Percentiles rank a stretch among this genome's conserved stretches.
Evolutionary conservation across 805 yeast genomes (phyloP).

Genomic region (Brettanomyces anomalus): DNA sequence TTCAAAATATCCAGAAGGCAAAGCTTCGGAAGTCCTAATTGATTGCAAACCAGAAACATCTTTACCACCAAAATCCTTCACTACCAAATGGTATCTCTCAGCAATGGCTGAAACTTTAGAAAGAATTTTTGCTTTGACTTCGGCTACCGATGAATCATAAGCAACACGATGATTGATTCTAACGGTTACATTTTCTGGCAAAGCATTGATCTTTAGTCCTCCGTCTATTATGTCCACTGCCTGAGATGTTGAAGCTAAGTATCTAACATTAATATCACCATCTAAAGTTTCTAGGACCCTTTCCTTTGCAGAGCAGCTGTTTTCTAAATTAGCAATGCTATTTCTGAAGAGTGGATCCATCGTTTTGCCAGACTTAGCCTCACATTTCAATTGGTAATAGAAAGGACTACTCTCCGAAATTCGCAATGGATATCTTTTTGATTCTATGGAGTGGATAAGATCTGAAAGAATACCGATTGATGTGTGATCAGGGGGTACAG

Average conservation of each 20-base stretch:
- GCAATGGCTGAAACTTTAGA: constrained; percentile 36
- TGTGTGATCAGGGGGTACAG: constrained; percentile 39
- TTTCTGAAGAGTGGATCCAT: constrained; percentile 19
- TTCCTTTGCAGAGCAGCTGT: constrained; percentile 25
- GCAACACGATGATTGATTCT: constrained; percentile 55
- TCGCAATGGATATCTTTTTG: constrained; percentile 38
- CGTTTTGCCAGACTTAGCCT: constrained; percentile 39
- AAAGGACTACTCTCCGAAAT: constrained; percentile 50
- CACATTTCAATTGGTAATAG: constrained; percentile 45
- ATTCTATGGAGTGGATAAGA: constrained; percentile 39
- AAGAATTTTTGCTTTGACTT: constrained; percentile 1
- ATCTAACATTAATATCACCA: constrained; percentile 20
- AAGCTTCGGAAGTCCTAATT: constrained; percentile 4
- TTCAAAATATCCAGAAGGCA: constrained; percentile 34
- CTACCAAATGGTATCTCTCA: constrained; percentile 36
- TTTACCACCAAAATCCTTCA: constrained; percentile 26
- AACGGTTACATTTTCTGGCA: constrained; percentile 52
- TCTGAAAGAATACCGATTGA: constrained; percentile 36
- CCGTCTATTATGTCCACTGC: constrained; percentile 58
- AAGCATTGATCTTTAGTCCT: constrained; percentile 64
- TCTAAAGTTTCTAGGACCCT: constrained; percentile 24
- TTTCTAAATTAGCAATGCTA: constrained; percentile 27
- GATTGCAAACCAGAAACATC: constrained; percentile 11
- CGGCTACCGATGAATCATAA: constrained; percentile 39
- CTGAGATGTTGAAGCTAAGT: constrained; percentile 49